A percentile compares a stretch with the other conserved stretches of the same genome.
These are phyloP conservation scores for Cladosporium oxysporum DNA, from an alignment of 2,329 filamentous ascomycete genomes.

Conservation along the genomic window DNA sequence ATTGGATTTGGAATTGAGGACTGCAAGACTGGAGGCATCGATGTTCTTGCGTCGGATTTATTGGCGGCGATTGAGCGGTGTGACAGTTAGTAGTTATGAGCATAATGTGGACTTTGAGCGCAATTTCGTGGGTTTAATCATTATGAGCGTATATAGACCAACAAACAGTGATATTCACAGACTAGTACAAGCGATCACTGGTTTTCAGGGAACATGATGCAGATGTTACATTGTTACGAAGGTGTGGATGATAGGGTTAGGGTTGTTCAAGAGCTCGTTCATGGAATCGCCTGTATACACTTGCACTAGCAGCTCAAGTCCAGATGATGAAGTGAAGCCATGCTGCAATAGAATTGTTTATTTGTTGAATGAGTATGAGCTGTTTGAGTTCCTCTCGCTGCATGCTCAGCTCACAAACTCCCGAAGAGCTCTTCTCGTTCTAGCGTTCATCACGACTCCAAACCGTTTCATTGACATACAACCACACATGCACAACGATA, in stretches of 20 bases:
- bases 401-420: no score
- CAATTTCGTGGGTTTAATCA: not conserved
- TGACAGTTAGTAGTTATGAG: not conserved
- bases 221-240: not conserved
- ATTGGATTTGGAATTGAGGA: conserved; percentile 50
- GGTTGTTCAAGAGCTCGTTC: not conserved
- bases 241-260: not conserved
- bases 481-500: no score
- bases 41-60: not conserved
- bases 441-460: no score
- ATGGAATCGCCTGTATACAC: not conserved
- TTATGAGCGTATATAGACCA: not conserved
- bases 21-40: not conserved
- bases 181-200: not conserved
- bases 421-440: no score
- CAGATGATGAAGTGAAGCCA: no score
- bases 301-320: not conserved
- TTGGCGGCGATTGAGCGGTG: not conserved
- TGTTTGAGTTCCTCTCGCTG: not conserved
- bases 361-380: not conserved
- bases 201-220: not conserved
- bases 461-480: no score
- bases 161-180: not conserved
- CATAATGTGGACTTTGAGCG: not conserved
- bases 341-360: fast-evolving